Base-by-base conservation (phyloP, 805 yeast genomes). In the Debaryomyces maramus region DNA sequence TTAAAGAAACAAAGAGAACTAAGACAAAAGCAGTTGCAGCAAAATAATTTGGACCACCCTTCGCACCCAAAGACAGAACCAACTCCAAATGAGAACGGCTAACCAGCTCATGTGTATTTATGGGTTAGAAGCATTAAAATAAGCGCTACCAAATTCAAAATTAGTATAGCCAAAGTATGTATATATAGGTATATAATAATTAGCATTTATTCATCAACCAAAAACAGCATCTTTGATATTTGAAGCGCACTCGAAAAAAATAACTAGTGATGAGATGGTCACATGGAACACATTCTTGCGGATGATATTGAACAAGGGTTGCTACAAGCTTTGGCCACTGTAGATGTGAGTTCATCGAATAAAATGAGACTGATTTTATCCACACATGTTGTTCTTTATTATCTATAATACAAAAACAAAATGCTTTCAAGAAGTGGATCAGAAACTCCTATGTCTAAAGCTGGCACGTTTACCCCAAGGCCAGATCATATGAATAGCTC, bases 1-100 rank as follows among this genome's bases (percentile, higher is more conserved):
- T 35, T 60, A 18, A 53, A 51, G 40, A 58, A 52, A 38, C 61
- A 55, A 35, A 43, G 48, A 28, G 54, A 49, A 22, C 18, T 50
- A 32, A 39, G 52, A 27, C 49, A 45, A 27, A 41, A 36, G 17
- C 47, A 41, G 24, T 43, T 36, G 23, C 38, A 41, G 21, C 28
- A 38, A 21, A 20, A 33, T 33, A 20, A 18, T 15, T 24, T 24
- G 13, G 28, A 24, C 6, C 28, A 24, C 3, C 13, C 28, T 24
- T 24, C 28, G 3, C 26, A 22, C 11, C 9, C 26, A 24, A 24
- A 24, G 13, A 8, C 28, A 24, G 28, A 24, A 24, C 6, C 6
- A n/a, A 24, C 6, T 24, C n/a, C n/a, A n/a, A n/a, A n/a, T n/a
- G n/a, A n/a, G n/a, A n/a, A n/a, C n/a, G n/a, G n/a, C n/a, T n/a